Base-by-base conservation (phyloP, 257 asterid genomes). In the Fraxinus americana region DNA sequence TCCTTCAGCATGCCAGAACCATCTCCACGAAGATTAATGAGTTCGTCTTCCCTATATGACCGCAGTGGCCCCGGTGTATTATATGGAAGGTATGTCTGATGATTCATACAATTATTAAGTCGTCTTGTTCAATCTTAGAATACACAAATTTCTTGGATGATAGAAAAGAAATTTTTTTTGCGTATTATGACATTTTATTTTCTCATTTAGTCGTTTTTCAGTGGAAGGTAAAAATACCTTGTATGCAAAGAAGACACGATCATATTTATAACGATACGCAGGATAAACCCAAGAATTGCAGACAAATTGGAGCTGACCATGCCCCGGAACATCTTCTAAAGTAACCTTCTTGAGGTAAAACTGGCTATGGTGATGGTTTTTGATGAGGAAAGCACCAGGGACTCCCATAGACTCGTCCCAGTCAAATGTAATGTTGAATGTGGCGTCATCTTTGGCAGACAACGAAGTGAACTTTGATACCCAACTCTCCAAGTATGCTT, bases 261-360 rank as follows among this genome's bases (percentile, higher is more conserved):
- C 81, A 0, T 81, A 27, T 69, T 77, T 73, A 82, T 88, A 88
- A 0, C 59, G 77, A 3, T 82, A 21, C 1, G 90, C 74, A 0
- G 90, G 92, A 54, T 86, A 86, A 50, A 86, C 82, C 90, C 92
- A 88, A 0, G 92, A 88, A 84, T 88, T 86, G 82, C 92, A 88
- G 52, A 88, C 76, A 73, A 88, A 88, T 75, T 86, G 90, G 78
- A 88, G 4, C 57, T 83, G 80, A 0, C 77, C 82, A 27, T 82
- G 86, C 23, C 87, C 87, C 9, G 89, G 90, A 25, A 88, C 83
- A 66, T 75, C 12, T 5, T 88, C 90, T 4, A 88, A 88, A 0
- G 92, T 88, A 19, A 88, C 89, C 12, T 85, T 82, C 75, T 88
- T 88, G 10, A 88, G 89, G 80, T 39, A 86, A 76, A 88, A 88